phyloP scores from a whole-genome alignment of 1,284 basidiomycete species.

The Psilocybe mexicana region DNA sequence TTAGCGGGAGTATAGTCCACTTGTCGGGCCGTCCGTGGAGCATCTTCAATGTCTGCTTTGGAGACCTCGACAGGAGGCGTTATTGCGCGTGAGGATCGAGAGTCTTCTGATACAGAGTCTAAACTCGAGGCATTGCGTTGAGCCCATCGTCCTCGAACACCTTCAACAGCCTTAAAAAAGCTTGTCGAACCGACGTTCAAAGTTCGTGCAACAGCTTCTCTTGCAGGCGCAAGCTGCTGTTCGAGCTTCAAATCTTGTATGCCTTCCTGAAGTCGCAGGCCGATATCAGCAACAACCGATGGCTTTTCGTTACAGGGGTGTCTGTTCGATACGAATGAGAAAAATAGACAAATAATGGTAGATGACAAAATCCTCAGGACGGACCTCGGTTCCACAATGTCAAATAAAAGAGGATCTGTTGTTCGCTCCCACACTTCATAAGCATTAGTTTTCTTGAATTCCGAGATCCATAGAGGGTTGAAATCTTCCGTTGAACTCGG shows the following conservation, averaged over 20 bases:
- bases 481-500: conserved; percentile 64
- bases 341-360: background rate
- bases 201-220: conserved; percentile 81
- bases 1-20: conserved; percentile 21
- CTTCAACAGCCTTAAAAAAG: conserved; percentile 86
- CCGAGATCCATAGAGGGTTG: conserved; percentile 79
- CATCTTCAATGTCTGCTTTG: conserved; percentile 44
- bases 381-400: conserved; percentile 87
- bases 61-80: conserved; percentile 48
- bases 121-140: conserved; percentile 43
- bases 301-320: conserved; percentile 90
- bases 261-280: conserved; percentile 84
- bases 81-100: conserved; percentile 33
- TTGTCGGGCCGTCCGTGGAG: conserved; percentile 23
- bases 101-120: conserved; percentile 27
- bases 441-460: conserved; percentile 83
- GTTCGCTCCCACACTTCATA: conserved; percentile 86
- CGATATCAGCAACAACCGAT: conserved; percentile 86
- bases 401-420: conserved; percentile 89
- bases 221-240: conserved; percentile 85
- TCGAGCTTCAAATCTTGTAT: conserved; percentile 90
- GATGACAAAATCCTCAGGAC: conserved; percentile 20
- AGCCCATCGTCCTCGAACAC: conserved; percentile 75
- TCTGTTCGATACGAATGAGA: conserved; percentile 33
- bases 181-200: conserved; percentile 74